Evolutionary conservation across 2,329 filamentous ascomycete species (phyloP).

Genomic region (Golovinomyces cichoracearum): DNA sequence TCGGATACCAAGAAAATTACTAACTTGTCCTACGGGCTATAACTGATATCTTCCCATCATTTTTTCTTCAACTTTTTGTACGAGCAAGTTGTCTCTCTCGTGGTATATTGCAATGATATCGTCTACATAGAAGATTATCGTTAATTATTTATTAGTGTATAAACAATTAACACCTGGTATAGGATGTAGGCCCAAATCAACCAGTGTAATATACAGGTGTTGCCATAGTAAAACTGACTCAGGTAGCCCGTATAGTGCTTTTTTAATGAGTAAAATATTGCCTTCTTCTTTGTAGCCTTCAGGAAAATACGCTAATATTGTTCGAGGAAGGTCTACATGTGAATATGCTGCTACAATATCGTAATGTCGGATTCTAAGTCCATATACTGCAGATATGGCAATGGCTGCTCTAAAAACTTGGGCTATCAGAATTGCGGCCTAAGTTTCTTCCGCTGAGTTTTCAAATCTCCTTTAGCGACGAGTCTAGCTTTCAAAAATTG

Average conservation of each 20-base stretch:
- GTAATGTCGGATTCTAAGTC: neutral
- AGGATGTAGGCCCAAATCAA: neutral
- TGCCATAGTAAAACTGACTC: neutral
- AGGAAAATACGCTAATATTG: neutral
- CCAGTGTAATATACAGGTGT: neutral
- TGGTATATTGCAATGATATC: neutral
- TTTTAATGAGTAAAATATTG: neutral
- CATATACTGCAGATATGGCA: neutral
- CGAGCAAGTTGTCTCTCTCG: neutral
- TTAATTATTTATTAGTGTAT: neutral
- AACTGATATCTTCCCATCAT: neutral
- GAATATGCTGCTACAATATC: neutral
- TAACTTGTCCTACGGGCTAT: neutral
- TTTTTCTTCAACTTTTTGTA: neutral
- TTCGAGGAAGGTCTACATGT: neutral
- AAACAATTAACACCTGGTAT: constrained; percentile 1
- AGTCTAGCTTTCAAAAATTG: constrained; percentile 7
- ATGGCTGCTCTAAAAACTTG: neutral
- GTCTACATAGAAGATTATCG: constrained; percentile 1
- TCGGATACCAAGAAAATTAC: neutral
- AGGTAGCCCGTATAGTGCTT: neutral
- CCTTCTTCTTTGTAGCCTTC: neutral
- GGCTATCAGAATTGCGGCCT: neutral
- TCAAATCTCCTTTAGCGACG: constrained; percentile 8
- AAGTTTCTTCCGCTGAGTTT: constrained; percentile 3